Evolutionary conservation across 495 filamentous ascomycete genomes (phyloP).

Genomic region (Lasiosphaeris hirsuta): DNA sequence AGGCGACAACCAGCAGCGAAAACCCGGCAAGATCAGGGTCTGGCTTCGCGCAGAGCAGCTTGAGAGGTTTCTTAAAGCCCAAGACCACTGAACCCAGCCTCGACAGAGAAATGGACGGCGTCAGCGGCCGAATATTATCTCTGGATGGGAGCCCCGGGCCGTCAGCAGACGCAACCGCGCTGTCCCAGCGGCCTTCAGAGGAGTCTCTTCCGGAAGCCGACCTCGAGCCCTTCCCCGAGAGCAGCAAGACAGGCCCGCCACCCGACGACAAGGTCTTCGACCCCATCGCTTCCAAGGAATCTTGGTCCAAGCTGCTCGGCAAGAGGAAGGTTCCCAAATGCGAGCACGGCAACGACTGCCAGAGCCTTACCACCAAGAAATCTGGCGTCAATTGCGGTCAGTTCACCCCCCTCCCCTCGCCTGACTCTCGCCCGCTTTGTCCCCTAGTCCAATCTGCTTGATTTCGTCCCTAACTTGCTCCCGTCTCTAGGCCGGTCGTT

Average conservation of each 20-base stretch:
- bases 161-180: no score
- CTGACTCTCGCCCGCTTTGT: no score
- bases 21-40: constrained; percentile 31
- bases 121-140: not conserved
- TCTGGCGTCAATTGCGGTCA: constrained; percentile 73
- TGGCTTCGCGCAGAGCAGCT: constrained; percentile 63
- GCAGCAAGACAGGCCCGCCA: not conserved
- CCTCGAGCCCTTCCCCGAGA: no score
- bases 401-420: no score
- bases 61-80: constrained; percentile 81
- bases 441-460: no score
- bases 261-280: constrained; percentile 50
- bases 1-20: constrained; percentile 31
- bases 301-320: constrained; percentile 81
- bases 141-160: not conserved
- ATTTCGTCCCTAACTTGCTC: not conserved
- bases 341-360: constrained; percentile 86
- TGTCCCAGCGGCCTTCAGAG: no score
- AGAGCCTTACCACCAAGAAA: constrained; percentile 78
- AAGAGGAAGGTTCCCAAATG: constrained; percentile 72
- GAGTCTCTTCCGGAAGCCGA: no score
- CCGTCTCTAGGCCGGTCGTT: constrained; percentile 64
- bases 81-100: constrained; percentile 35
- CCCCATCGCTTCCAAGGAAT: constrained; percentile 71
- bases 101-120: constrained; percentile 1